Percentiles rank a stretch among this genome's conserved stretches.
These are phyloP conservation scores for Ascocoryne sarcoides DNA, from an alignment of 2,329 filamentous ascomycete species.

Conservation along the genomic window DNA sequence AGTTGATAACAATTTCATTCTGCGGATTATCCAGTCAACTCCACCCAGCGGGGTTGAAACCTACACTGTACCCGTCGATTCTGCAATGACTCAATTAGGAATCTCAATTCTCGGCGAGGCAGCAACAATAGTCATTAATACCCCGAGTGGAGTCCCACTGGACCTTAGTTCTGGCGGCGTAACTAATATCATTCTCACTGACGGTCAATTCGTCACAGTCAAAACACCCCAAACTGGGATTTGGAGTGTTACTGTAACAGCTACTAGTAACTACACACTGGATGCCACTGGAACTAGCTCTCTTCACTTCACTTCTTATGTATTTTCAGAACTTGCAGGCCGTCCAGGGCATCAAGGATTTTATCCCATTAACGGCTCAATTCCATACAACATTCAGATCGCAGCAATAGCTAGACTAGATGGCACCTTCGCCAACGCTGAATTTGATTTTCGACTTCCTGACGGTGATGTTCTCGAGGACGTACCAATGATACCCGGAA, in stretches of 20 bases:
- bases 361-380: not conserved
- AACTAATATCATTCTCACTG: not conserved
- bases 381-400: not conserved
- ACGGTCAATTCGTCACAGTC: not conserved
- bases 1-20: not conserved
- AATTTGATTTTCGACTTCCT: not conserved
- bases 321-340: not conserved
- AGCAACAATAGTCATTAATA: not conserved
- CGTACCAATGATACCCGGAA: not conserved
- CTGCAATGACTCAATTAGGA: not conserved
- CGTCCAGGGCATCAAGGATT: not conserved
- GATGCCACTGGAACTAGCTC: not conserved
- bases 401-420: not conserved
- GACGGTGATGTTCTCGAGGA: not conserved
- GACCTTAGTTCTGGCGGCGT: not conserved
- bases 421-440: not conserved
- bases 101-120: not conserved
- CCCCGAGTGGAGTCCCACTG: not conserved
- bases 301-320: not conserved
- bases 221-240: not conserved
- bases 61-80: not conserved
- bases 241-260: not conserved
- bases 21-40: not conserved
- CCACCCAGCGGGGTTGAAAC: not conserved
- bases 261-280: not conserved